Evolutionary conservation across 805 yeast species (phyloP).

Genomic region (Ogataea pilisensis): DNA sequence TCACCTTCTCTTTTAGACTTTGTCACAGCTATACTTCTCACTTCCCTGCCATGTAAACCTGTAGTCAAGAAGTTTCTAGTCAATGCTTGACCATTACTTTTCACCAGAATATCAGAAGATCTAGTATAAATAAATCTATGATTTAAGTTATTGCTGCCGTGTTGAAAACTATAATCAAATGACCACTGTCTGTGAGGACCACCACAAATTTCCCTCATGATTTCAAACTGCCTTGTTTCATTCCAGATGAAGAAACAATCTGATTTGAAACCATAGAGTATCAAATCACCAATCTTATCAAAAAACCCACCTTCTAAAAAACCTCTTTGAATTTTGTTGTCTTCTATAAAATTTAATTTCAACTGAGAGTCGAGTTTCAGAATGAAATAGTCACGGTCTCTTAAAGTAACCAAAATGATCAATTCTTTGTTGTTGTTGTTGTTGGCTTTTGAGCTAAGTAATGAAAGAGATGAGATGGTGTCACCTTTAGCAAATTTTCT

Average conservation of each 20-base stretch:
- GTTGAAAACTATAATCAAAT: conserved; percentile 27
- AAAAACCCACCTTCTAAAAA: conserved; percentile 72
- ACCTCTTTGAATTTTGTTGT: conserved; percentile 68
- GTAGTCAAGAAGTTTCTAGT: conserved; percentile 34
- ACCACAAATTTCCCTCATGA: conserved; percentile 73
- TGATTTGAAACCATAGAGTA: conserved; percentile 80
- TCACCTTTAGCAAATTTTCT: conserved; percentile 61
- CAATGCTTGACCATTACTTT: conserved; percentile 25
- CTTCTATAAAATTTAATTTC: conserved; percentile 17
- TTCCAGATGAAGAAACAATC: conserved; percentile 77
- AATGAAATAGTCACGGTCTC: conserved; percentile 63
- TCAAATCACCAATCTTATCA: conserved; percentile 39
- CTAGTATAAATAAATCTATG: conserved; percentile 56
- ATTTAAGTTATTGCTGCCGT: conserved; percentile 17
- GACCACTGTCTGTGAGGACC: conserved; percentile 90
- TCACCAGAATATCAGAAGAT: conserved; percentile 44
- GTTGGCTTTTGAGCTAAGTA: conserved; percentile 32
- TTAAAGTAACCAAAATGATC: conserved; percentile 46
- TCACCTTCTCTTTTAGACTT: conserved; percentile 26
- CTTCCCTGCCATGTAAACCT: conserved; percentile 91
- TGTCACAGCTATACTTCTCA: conserved; percentile 63
- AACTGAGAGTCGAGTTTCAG: conserved; percentile 22
- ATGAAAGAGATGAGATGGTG: conserved; percentile 54
- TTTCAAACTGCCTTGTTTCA: conserved; percentile 69
- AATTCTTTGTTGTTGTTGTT: conserved; percentile 5